Base-by-base conservation (phyloP, 176 grass and related monocot species). In the Elaeis guineensis region DNA sequence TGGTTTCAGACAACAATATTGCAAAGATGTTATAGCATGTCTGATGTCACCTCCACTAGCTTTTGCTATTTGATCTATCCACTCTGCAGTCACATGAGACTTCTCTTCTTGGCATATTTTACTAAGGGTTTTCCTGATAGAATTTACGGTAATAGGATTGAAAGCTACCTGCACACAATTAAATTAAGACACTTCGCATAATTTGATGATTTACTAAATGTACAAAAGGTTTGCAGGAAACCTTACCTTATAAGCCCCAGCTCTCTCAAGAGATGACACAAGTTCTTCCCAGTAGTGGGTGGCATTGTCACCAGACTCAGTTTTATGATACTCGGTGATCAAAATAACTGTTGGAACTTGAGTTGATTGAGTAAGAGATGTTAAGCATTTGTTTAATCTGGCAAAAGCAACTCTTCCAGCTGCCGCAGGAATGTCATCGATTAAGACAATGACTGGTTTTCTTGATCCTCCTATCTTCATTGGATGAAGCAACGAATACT, bases 1-100 rank as follows among this genome's bases (percentile, higher is more conserved):
- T 61, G 62, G 78, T 51, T 83, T 77, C 54, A 88, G 57, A 72
- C 87, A 90, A 59, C 68, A 82, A 72, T 97, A 97, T 26, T 97
- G 92, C 64, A 97, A 80, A 75, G 92, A 90, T 86, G 80, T 85
- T 74, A 97, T 76, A 70, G 92, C 92, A 82, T 91, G 78, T 73
- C 87, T 79, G 65, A 97, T 97, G 82, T 97, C 92, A 69, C 87
- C 92, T 57, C 75, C 83, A 68, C 87, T 82, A 21, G 78, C 79
- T 85, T 72, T 85, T 58, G 92, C 80, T 54, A 97, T 91, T n/a
- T 85, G 80, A 79, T 97, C 80, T 65, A 91, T 57, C 59, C 69
- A 63, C 59, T 91, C 83, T 72, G 77, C 64, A 75, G 81, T 54
- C 39, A 81, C 55, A 63, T 79, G 70, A 66, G 35, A 85, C 29